These are phyloP conservation scores for Skeletonema marinoi DNA, from an alignment of 108 stramenopile species.

Conservation along the genomic window DNA sequence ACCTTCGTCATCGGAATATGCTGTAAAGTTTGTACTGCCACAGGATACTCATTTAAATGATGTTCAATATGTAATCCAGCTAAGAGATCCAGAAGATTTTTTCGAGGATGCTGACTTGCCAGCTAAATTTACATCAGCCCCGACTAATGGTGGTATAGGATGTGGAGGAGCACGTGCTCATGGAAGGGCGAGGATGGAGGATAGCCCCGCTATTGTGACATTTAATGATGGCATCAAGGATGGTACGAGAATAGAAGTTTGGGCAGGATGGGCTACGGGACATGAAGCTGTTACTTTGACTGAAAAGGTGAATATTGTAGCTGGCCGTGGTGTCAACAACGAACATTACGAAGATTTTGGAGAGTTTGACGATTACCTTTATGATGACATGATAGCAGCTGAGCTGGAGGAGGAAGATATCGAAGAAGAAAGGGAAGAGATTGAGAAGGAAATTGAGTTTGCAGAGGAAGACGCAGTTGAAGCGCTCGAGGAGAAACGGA, in stretches of 20 bases:
- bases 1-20: not conserved
- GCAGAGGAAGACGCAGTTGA: slow-evolving; percentile 34
- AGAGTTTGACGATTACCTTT: slow-evolving; percentile 10
- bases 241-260: slow-evolving; percentile 41
- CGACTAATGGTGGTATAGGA: no score
- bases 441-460: slow-evolving; percentile 18
- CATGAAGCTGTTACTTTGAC: slow-evolving; percentile 72
- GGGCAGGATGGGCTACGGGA: slow-evolving; percentile 81
- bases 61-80: not conserved
- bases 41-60: slow-evolving; percentile 33
- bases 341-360: not conserved
- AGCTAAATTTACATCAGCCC: no score
- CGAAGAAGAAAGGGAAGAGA: slow-evolving; percentile 27
- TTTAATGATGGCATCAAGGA: not conserved
- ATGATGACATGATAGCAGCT: slow-evolving; percentile 20
- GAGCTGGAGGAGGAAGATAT: slow-evolving; percentile 37
- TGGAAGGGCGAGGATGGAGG: no score
- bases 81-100: no score
- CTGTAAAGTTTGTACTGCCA: slow-evolving; percentile 46
- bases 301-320: slow-evolving; percentile 41
- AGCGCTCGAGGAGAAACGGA: slow-evolving; percentile 38
- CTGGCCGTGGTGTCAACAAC: not conserved
- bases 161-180: no score
- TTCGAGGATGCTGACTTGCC: no score
- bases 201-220: not conserved